Base-by-base conservation (phyloP, 495 filamentous ascomycete genomes). In the Penicillium flavigenum region DNA sequence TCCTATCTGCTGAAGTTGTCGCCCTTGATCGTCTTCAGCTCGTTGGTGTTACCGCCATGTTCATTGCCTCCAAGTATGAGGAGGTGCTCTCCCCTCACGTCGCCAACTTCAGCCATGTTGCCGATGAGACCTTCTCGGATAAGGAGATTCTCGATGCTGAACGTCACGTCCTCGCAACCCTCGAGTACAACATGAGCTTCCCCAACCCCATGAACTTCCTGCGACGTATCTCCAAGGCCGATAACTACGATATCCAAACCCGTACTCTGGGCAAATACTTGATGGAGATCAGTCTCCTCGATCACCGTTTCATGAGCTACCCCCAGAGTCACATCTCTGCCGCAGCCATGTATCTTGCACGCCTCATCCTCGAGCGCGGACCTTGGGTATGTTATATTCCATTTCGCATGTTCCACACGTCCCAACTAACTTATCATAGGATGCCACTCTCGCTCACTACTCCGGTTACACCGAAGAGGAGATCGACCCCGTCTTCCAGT, bases 131-230 rank as follows among this genome's bases (percentile, higher is more conserved):
- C 41, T 98, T 98, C 70, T 85, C 85, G n/a, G 95, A 96, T 70
- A 83, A 87, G 46, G 93, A 98, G 71, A 98, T 98, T 61, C 80
- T 98, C n/a, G 91, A 90, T 69, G 95, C 94, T 46, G 94, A 98
- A 72, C 90, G 94, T 46, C 96, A 92, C 72, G 85, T 98, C 54
- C 84, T 98, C 42, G 80, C 86, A 41, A 87, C 91, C 7, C 86
- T 98, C 57, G 87, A 96, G 73, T 98, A 97, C 73, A 94, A 98
- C 72, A 87, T 98, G 58, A 97, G 93, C 79, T 98, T 95, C 66
- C 94, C 94, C 31, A 98, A 98, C 72, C 94, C 94, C 9, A 98
- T 98, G 94, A 97, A 98, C 82, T 98, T 98, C 77, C 83, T 98
- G 51, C 88, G 94, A 34, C 87, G 95, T 56, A 98, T 98, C 73